Conservation (phyloP, 176 grass and related monocot genomes). For the Aegilops umbellulata region DNA sequence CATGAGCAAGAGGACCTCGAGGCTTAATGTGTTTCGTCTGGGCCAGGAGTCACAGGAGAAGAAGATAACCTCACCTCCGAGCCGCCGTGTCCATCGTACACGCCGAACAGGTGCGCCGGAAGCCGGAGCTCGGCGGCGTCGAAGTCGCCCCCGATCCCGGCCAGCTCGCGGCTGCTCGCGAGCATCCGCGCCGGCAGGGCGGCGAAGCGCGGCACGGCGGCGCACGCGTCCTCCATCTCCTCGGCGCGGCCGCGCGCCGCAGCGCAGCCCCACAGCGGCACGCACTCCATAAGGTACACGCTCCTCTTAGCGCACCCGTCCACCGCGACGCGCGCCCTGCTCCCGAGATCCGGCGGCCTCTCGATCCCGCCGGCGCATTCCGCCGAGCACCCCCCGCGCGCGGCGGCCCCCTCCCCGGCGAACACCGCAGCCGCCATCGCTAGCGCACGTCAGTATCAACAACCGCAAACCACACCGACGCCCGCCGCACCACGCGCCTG, state of each 20-base stretch:
- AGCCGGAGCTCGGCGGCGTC: constrained; percentile 22
- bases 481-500: background rate
- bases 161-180: constrained; percentile 22
- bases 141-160: constrained; percentile 32
- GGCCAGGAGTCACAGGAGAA: background rate
- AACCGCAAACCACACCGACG: constrained; percentile 26
- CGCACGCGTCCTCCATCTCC: constrained; percentile 65
- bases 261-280: constrained; percentile 53
- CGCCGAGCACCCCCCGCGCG: constrained; percentile 15
- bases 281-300: constrained; percentile 52
- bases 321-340: background rate
- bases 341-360: background rate
- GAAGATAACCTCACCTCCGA: constrained; percentile 21
- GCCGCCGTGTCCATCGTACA: constrained; percentile 84
- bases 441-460: background rate
- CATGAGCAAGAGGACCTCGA: background rate
- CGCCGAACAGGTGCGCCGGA: constrained; percentile 61
- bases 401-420: background rate
- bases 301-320: constrained; percentile 23
- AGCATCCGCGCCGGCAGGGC: constrained; percentile 63
- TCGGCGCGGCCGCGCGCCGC: constrained; percentile 31
- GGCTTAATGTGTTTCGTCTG: background rate
- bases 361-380: constrained; percentile 19
- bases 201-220: constrained; percentile 46
- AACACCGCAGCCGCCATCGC: constrained; percentile 31